A percentile compares a stretch with the other conserved stretches of the same genome.
Conservation (phyloP, 2,329 filamentous ascomycete genomes). For the Beauveria brongniartii region DNA sequence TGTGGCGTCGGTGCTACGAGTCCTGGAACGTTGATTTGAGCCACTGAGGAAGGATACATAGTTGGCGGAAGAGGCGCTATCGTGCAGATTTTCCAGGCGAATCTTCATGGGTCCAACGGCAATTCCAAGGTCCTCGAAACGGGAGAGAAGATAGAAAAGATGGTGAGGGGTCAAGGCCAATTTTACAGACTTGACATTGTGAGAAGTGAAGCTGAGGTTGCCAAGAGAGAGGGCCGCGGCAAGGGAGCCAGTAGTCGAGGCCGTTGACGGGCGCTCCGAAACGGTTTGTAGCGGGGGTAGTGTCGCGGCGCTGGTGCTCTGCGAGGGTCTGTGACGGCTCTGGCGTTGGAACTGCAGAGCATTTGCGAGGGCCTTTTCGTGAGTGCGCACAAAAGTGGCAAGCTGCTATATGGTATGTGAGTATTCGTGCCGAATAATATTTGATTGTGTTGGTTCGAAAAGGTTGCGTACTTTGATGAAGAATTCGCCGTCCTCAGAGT, state of each 20-base stretch:
- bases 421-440: conserved; percentile 15
- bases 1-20: conserved; percentile 71
- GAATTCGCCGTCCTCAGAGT: conserved; percentile 81
- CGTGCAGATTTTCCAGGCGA: conserved; percentile 87
- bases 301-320: conserved; percentile 52
- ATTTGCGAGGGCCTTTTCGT: conserved; percentile 96
- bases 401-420: conserved; percentile 61
- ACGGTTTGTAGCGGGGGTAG: conserved; percentile 49
- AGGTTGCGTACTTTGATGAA: conserved; percentile 66
- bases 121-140: conserved; percentile 88
- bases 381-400: conserved; percentile 89
- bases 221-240: conserved; percentile 83
- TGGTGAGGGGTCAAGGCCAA: conserved; percentile 91
- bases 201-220: conserved; percentile 74
- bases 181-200: conserved; percentile 80
- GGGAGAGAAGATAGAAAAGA: conserved; percentile 89
- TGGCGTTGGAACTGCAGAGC: conserved; percentile 74
- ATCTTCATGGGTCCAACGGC: conserved; percentile 94
- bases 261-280: conserved; percentile 55
- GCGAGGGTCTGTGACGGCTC: conserved; percentile 60
- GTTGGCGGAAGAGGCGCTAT: conserved; percentile 75
- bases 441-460: neutral
- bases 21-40: conserved; percentile 65
- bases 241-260: conserved; percentile 65
- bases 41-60: conserved; percentile 94